These are phyloP conservation scores for Xylaria sp. DNA, from an alignment of 2,329 filamentous ascomycete genomes.

Conservation along the genomic window DNA sequence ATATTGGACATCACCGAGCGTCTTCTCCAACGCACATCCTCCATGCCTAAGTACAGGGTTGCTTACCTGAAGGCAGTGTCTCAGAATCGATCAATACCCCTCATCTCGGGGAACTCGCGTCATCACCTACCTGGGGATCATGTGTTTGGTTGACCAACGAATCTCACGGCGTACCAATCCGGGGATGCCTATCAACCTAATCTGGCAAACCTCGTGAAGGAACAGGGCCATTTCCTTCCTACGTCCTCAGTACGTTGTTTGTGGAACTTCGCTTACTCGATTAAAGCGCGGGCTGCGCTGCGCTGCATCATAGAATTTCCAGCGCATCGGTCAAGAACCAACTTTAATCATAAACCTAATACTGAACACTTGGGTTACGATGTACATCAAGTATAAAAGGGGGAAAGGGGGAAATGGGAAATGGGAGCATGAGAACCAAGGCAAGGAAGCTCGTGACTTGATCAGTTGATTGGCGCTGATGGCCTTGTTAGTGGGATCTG, in stretches of 20 bases:
- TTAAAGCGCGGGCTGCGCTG: no score
- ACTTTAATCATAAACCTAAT: neutral
- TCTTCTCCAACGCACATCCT: neutral
- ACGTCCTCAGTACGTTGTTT: no score
- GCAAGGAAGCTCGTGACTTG: neutral
- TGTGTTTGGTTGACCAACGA: neutral
- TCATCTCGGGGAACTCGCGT: conserved; percentile 2
- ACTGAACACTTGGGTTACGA: no score
- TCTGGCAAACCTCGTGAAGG: no score
- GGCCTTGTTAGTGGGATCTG: neutral
- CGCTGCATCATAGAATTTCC: no score
- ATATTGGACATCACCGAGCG: neutral
- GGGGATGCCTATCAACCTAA: neutral
- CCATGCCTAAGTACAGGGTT: neutral
- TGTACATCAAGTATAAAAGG: no score
- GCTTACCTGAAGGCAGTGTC: neutral
- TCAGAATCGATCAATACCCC: conserved; percentile 4
- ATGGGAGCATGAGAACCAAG: no score
- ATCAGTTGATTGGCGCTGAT: conserved; percentile 13
- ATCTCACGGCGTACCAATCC: neutral
- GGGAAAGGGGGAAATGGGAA: conserved; percentile 8
- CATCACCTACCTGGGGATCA: neutral
- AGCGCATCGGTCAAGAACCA: neutral
- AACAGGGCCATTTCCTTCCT: no score
- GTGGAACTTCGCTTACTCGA: no score